A percentile compares a stretch with the other conserved stretches of the same genome.
These are phyloP conservation scores for Dothistroma septosporum DNA, from an alignment of 2,329 filamentous ascomycete genomes.

Conservation along the genomic window DNA sequence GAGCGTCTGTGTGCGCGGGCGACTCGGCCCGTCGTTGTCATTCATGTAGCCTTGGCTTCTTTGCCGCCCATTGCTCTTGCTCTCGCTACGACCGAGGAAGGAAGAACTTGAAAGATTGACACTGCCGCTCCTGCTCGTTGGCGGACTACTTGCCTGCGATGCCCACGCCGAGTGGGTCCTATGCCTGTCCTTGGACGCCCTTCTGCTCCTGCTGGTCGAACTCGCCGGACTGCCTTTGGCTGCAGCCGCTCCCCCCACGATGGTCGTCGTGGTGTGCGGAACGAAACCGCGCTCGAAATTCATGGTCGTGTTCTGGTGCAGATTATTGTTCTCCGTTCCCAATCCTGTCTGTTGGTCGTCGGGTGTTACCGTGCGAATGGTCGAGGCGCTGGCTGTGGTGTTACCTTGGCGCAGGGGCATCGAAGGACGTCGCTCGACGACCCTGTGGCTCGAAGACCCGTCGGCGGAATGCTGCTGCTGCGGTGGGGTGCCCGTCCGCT, in stretches of 20 bases:
- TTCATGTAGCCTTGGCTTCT: conserved; percentile 18
- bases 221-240: conserved; percentile 11
- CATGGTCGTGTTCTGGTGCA: conserved; percentile 27
- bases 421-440: conserved; percentile 17
- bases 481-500: neutral
- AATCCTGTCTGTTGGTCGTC: conserved; percentile 40
- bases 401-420: conserved; percentile 23
- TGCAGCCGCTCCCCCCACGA: conserved; percentile 23
- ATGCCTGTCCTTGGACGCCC: neutral
- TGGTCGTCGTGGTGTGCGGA: conserved; percentile 29
- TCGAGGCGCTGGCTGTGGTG: conserved; percentile 31
- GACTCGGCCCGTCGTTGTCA: conserved; percentile 18
- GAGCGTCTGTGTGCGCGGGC: conserved; percentile 50
- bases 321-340: conserved; percentile 15
- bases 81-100: conserved; percentile 22
- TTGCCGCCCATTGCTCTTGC: conserved; percentile 26
- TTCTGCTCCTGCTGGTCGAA: conserved; percentile 17
- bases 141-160: conserved; percentile 20
- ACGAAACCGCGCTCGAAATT: conserved; percentile 31
- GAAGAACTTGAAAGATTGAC: conserved; percentile 19
- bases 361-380: conserved; percentile 64
- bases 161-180: neutral
- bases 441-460: conserved; percentile 10
- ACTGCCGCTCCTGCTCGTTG: conserved; percentile 26
- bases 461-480: conserved; percentile 11